phyloP scores from a whole-genome alignment of 169 alveolate genomes.

The Eimeria sp. region DNA sequence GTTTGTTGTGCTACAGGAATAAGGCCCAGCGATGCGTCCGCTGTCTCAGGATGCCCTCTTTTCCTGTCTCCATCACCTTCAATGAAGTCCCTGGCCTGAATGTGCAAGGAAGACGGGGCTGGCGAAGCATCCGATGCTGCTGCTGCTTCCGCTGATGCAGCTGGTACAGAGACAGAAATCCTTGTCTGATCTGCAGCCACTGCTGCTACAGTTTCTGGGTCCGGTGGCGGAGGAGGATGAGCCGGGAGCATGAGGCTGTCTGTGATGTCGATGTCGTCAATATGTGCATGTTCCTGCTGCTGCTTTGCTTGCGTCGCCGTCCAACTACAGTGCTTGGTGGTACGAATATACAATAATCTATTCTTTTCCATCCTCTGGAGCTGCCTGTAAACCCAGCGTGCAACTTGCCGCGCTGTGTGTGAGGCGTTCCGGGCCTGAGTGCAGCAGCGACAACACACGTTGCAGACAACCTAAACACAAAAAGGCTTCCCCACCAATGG shows the following conservation, averaged over 20 bases:
- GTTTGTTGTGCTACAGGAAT: constrained; percentile 57
- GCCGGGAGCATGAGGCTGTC: constrained; percentile 46
- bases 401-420: constrained; percentile 59
- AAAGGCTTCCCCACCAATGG: not conserved
- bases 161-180: not conserved
- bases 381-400: constrained; percentile 73
- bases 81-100: not conserved
- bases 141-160: constrained; percentile 13
- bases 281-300: not conserved
- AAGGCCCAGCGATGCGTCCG: constrained; percentile 26
- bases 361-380: constrained; percentile 58
- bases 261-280: not conserved
- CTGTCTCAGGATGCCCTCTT: not conserved
- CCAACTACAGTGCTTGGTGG: not conserved
- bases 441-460: not conserved
- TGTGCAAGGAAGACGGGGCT: not conserved
- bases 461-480: not conserved
- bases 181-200: not conserved
- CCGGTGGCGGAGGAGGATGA: constrained; percentile 74
- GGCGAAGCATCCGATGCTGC: not conserved
- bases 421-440: constrained; percentile 56
- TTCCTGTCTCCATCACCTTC: not conserved
- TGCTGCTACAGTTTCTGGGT: constrained; percentile 49
- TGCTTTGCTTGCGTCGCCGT: not conserved
- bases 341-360: constrained; percentile 18